Base-by-base conservation (phyloP, 2,329 filamentous ascomycete genomes). In the Teratosphaeria epicoccoides region DNA sequence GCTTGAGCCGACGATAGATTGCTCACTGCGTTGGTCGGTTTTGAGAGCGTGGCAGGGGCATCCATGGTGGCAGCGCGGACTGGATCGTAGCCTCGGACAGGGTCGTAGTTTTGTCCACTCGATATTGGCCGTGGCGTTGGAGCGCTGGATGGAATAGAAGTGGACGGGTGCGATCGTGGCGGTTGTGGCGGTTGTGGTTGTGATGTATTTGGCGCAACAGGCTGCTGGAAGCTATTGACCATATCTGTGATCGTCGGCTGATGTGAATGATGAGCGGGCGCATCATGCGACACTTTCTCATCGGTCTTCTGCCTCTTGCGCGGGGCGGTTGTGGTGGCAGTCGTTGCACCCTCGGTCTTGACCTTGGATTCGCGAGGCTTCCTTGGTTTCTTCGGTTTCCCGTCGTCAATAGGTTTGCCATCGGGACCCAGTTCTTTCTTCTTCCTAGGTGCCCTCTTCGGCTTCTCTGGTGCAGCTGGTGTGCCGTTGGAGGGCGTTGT, bases 31-130 rank as follows among this genome's bases (percentile, higher is more conserved):
- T 52, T n/a, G 52, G 55, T 29, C 55, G 57, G 45, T 24, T 57
- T 61, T 28, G 59, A 57, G 17, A 58, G 61, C 14, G 57, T 55
- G 24, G 59, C 52, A 5, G 44, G 23, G 4, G 22, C 25, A 14
- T 64, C 66, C 45, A 63, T 63, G 65, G 84, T 80, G 2, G 80
- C 86, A n/a, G 57, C 57, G 20, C 50, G 85, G 57, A 95, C 88
- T 1, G 89, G 89, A 67, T 95, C 89, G 70, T 91, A 95, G 61
- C 61, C 87, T 46, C 90, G 81, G 57, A 95, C 89, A 0, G 90
- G 90, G 67, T 96, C 90, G 70, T 93, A 96, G 62, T 85, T 88
- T 63, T 88, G 87, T 43, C 88, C 85, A 62, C 85, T 86, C 12
- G 84, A 83, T 47, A 84, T 67, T 56, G 72, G 74, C 52, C 76